Evolutionary conservation across 2,329 filamentous ascomycete species (phyloP).

Genomic region (Karstenula rhodostoma): DNA sequence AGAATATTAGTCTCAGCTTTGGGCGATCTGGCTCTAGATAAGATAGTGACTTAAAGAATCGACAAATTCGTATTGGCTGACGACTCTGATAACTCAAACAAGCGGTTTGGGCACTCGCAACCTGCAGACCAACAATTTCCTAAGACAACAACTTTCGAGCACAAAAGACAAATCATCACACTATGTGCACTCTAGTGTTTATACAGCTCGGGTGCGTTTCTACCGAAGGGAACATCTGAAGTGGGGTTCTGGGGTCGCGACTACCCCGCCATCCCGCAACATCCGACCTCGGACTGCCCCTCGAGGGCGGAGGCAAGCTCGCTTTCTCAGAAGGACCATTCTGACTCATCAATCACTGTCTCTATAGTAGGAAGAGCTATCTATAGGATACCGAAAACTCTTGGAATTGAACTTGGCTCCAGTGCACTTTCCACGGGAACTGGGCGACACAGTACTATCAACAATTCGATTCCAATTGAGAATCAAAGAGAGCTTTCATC

Average conservation of each 20-base stretch:
- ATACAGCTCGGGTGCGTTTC: conserved; percentile 4
- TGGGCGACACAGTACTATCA: background rate
- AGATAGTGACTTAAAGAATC: too few species aligned
- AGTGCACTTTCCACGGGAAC: background rate
- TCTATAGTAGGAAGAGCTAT: background rate
- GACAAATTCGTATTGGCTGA: too few species aligned
- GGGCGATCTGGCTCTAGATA: too few species aligned
- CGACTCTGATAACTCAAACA: too few species aligned
- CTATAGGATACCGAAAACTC: background rate
- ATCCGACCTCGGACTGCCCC: conserved; percentile 4
- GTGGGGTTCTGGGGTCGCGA: background rate
- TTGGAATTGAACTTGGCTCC: background rate
- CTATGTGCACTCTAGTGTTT: too few species aligned
- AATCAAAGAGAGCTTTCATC: background rate
- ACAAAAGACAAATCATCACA: too few species aligned
- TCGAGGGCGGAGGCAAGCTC: background rate
- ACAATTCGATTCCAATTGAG: background rate
- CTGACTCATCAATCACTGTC: background rate
- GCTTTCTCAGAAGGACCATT: background rate
- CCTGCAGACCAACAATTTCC: too few species aligned
- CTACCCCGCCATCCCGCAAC: conserved; percentile 6
- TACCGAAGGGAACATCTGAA: conserved; percentile 2
- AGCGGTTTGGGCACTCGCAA: too few species aligned
- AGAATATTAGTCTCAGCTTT: too few species aligned
- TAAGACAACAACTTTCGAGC: too few species aligned